A percentile compares a stretch with the other conserved stretches of the same genome.
Evolutionary conservation across 2,329 filamentous ascomycete genomes (phyloP).

Genomic region (Aphanocladium album): DNA sequence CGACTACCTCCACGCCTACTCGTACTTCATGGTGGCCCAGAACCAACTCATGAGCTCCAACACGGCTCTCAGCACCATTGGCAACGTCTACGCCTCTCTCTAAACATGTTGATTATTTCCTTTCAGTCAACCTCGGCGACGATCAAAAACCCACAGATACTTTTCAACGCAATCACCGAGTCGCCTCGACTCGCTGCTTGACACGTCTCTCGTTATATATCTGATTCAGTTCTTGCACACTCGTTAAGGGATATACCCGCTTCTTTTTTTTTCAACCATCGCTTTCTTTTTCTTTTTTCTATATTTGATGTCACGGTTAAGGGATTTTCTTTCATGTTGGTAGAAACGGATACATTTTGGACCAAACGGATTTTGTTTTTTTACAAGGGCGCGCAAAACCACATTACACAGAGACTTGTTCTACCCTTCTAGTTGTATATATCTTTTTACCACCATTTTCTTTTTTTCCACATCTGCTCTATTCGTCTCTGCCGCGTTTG

Average conservation of each 20-base stretch:
- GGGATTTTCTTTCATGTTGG: conserved; percentile 5
- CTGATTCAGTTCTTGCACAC: conserved; percentile 33
- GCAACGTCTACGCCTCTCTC: conserved; percentile 44
- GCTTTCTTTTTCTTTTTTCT: conserved; percentile 17
- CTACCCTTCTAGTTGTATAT: conserved; percentile 13
- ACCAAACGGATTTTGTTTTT: conserved; percentile 8
- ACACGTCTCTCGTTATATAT: neutral
- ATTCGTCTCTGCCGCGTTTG: neutral
- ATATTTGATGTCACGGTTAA: conserved; percentile 12
- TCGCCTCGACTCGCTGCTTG: neutral
- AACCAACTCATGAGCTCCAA: conserved; percentile 37
- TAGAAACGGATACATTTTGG: conserved; percentile 8
- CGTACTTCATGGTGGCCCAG: conserved; percentile 50
- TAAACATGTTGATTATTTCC: conserved; percentile 8
- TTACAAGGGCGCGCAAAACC: conserved; percentile 10
- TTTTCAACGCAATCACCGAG: conserved; percentile 8
- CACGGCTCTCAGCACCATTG: conserved; percentile 39
- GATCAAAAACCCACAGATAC: conserved; percentile 2
- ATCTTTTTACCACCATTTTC: neutral
- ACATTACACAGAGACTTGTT: conserved; percentile 1
- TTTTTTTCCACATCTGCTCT: neutral
- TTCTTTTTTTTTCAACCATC: conserved; percentile 18
- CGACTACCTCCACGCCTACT: conserved; percentile 49
- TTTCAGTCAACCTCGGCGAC: conserved; percentile 17
- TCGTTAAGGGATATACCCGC: conserved; percentile 30